Evolutionary conservation across 2,329 filamentous ascomycete genomes (phyloP).

Genomic region (Cercospora zeae-maydis): DNA sequence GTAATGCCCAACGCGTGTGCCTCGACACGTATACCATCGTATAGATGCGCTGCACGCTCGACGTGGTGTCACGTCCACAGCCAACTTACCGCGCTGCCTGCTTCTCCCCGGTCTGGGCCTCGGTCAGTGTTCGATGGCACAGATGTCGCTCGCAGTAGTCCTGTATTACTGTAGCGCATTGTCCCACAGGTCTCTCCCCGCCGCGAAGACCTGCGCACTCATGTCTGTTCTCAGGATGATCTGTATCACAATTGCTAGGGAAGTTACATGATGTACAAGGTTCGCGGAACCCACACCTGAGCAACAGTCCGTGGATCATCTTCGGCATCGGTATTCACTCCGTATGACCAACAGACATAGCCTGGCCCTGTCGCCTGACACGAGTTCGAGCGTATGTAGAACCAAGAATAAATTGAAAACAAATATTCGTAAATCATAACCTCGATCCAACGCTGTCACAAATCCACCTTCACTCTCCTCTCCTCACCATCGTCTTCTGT

Average conservation of each 20-base stretch:
- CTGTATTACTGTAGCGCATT: no score
- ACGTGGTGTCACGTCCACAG: background rate
- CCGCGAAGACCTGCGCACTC: no score
- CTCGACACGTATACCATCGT: background rate
- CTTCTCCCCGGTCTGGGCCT: background rate
- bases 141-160: no score
- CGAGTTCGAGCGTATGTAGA: no score
- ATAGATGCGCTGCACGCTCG: no score
- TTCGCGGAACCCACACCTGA: background rate
- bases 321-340: background rate
- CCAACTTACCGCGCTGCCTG: no score
- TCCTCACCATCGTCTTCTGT: background rate
- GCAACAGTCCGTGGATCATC: background rate
- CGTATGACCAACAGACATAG: background rate
- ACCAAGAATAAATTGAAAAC: background rate
- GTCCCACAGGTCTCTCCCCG: no score
- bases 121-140: background rate
- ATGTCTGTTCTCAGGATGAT: no score
- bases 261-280: no score
- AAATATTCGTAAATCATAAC: background rate
- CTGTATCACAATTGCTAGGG: no score
- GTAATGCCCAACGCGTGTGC: background rate
- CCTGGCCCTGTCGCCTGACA: background rate
- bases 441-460: background rate
- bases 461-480: background rate